A percentile compares a stretch with the other conserved stretches of the same genome.
Conservation (phyloP, 2,329 filamentous ascomycete species). For the Colletotrichum horii region DNA sequence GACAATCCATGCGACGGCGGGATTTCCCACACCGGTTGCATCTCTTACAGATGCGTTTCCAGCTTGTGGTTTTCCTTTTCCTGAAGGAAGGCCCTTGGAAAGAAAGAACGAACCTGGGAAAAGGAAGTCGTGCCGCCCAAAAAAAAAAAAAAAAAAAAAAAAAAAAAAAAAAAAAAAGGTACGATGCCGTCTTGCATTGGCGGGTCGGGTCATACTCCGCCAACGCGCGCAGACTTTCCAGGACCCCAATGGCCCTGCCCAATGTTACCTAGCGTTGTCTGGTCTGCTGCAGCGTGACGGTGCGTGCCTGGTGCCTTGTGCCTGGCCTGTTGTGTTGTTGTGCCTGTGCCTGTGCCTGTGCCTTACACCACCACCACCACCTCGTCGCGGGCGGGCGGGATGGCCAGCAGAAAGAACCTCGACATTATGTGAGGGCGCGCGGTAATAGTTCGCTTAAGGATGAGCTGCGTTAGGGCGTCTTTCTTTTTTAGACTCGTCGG, state of each 20-base stretch:
- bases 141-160: not conserved
- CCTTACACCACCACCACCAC: not conserved
- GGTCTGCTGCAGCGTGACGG: not conserved
- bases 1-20: not conserved
- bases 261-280: not conserved
- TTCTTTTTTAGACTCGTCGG: not conserved
- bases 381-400: not conserved
- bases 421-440: not conserved
- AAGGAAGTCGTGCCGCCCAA: not conserved
- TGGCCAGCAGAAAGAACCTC: not conserved
- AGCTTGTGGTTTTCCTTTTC: not conserved
- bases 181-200: not conserved
- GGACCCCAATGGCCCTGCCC: not conserved
- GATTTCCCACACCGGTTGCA: not conserved
- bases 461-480: not conserved
- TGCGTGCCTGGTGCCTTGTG: not conserved
- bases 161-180: not conserved
- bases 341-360: too few species aligned
- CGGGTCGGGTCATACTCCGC: not conserved
- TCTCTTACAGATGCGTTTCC: not conserved
- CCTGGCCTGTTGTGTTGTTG: not conserved
- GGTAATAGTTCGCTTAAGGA: conserved; percentile 2
- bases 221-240: not conserved
- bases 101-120: not conserved
- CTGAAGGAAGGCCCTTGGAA: not conserved